Evolutionary conservation across 176 grass and related monocot species (phyloP).

Genomic region (Pontederia crassipes): DNA sequence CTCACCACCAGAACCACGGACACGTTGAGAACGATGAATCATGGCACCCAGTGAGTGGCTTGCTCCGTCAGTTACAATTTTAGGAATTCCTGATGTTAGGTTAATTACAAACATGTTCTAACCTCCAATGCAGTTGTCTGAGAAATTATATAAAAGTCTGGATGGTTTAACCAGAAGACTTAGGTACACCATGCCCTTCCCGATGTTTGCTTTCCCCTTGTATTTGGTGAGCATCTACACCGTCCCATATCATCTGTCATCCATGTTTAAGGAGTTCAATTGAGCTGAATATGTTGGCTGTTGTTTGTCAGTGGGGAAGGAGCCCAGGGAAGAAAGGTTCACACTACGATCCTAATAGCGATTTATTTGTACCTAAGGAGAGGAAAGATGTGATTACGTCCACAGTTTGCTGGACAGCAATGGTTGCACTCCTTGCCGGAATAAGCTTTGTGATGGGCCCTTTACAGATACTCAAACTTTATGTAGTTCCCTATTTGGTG

Average conservation of each 20-base stretch:
- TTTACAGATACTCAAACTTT: constrained; percentile 40
- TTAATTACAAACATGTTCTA: not conserved
- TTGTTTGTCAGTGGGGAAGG: constrained; percentile 47
- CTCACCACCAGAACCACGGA: constrained; percentile 85
- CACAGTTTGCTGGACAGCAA: constrained; percentile 55
- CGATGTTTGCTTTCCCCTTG: constrained; percentile 60
- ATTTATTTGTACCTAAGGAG: constrained; percentile 59
- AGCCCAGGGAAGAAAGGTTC: constrained; percentile 68
- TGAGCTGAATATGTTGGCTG: not conserved
- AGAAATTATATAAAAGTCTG: constrained; percentile 45
- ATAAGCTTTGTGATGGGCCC: constrained; percentile 33
- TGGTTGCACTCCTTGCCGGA: constrained; percentile 42
- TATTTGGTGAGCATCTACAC: constrained; percentile 48
- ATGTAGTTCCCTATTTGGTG: constrained; percentile 64
- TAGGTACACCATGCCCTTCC: constrained; percentile 52
- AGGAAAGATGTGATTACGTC: constrained; percentile 49
- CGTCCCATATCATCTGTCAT: not conserved
- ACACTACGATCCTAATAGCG: constrained; percentile 65
- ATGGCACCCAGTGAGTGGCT: constrained; percentile 67
- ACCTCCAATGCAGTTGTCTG: constrained; percentile 47
- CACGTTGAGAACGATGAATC: constrained; percentile 80
- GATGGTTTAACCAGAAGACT: constrained; percentile 35
- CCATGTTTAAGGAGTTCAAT: not conserved
- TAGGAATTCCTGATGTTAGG: not conserved
- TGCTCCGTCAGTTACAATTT: not conserved